Percentiles rank a stretch among this genome's conserved stretches.
Conservation (phyloP, 2,329 filamentous ascomycete species). For the Fusarium penzigii region DNA sequence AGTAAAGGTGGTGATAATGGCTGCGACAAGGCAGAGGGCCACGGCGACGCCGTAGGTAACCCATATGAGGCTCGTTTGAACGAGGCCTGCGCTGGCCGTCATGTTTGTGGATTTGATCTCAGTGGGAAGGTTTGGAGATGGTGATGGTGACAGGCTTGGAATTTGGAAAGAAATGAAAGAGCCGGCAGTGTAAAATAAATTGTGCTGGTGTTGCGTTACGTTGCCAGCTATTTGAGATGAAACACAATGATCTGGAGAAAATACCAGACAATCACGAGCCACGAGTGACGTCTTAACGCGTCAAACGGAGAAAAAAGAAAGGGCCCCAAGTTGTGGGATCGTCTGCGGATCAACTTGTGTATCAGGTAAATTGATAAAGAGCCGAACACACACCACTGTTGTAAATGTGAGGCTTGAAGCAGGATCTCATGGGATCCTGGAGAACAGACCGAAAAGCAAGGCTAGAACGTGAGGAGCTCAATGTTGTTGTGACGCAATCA, state of each 20-base stretch:
- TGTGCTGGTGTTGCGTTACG: background rate
- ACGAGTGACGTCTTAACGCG: constrained; percentile 14
- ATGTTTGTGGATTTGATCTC: constrained; percentile 8
- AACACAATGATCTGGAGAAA: no score
- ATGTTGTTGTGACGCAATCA: constrained; percentile 29
- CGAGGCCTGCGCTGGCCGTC: constrained; percentile 57
- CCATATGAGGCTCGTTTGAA: constrained; percentile 93
- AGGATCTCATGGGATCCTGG: constrained; percentile 18
- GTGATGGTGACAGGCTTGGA: constrained; percentile 12
- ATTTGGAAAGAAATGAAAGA: constrained; percentile 7
- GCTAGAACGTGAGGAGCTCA: constrained; percentile 17
- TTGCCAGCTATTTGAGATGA: constrained; percentile 4
- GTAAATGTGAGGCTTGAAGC: constrained; percentile 1
- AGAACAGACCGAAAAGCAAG: constrained; percentile 8
- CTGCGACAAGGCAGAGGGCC: constrained; percentile 71
- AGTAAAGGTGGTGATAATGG: constrained; percentile 83
- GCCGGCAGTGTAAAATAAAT: background rate
- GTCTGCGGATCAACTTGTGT: no score
- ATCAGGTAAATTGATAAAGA: no score
- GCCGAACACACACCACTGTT: no score
- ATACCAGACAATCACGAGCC: background rate
- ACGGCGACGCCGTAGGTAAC: constrained; percentile 86
- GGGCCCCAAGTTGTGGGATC: no score
- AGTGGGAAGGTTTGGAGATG: background rate
- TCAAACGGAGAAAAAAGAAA: background rate